Conservation (phyloP, 169 alveolate genomes). For the Babesia ovis region DNA sequence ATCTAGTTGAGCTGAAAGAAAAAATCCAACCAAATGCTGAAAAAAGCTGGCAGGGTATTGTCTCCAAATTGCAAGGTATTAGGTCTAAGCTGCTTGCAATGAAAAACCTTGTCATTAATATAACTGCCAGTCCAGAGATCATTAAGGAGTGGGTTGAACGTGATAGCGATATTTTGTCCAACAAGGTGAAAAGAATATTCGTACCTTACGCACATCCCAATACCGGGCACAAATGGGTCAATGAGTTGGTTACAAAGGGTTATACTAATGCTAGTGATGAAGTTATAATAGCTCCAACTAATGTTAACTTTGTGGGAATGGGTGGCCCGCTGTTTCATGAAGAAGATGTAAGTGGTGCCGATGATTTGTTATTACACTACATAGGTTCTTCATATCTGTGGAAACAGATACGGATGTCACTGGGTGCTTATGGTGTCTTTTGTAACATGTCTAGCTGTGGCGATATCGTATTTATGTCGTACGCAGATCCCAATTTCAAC, state of each 20-base stretch:
- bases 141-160: conserved; percentile 54
- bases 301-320: conserved; percentile 76
- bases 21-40: conserved; percentile 70
- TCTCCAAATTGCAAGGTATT: conserved; percentile 55
- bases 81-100: conserved; percentile 63
- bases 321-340: conserved; percentile 74
- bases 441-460: conserved; percentile 58
- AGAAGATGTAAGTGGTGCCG: conserved; percentile 70
- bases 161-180: conserved; percentile 7
- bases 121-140: conserved; percentile 65
- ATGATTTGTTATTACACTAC: conserved; percentile 68
- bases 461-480: conserved; percentile 55
- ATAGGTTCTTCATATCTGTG: conserved; percentile 67
- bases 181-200: conserved; percentile 10
- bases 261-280: conserved; percentile 4
- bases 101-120: conserved; percentile 65
- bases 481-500: conserved; percentile 68
- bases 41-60: conserved; percentile 58
- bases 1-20: conserved; percentile 52
- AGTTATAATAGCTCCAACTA: conserved; percentile 69
- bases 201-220: neutral
- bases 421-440: conserved; percentile 79
- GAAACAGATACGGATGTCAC: conserved; percentile 72
- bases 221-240: conserved; percentile 24
- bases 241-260: conserved; percentile 22